phyloP scores from a whole-genome alignment of 73 alveolate genomes.

The Blepharisma stoltei region DNA sequence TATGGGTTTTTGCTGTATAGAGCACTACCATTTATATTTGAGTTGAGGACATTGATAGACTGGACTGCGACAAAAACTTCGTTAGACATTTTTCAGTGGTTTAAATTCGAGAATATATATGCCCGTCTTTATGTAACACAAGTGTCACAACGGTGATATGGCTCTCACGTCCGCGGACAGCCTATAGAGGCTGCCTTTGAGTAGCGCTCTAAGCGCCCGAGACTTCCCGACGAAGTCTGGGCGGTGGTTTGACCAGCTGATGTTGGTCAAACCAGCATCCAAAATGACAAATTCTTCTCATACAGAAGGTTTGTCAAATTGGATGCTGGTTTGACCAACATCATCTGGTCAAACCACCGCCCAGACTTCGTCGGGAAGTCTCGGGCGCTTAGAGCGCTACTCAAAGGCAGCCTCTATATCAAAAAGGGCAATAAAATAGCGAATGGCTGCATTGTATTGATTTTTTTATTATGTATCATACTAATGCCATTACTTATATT shows the following conservation, averaged over 20 bases:
- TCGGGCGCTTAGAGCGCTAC: too few species aligned
- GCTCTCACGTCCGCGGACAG: constrained; percentile 5
- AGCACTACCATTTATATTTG: constrained; percentile 79
- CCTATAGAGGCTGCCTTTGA: too few species aligned
- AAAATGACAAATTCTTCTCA: too few species aligned
- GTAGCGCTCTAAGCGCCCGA: too few species aligned
- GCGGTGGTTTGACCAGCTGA: too few species aligned
- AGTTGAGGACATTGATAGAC: constrained; percentile 78
- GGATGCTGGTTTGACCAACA: too few species aligned
- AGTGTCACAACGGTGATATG: constrained; percentile 28
- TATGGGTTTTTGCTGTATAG: constrained; percentile 51
- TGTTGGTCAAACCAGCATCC: too few species aligned
- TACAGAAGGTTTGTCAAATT: too few species aligned
- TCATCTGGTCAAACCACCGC: too few species aligned
- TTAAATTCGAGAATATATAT: constrained; percentile 76
- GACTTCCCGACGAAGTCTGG: too few species aligned
- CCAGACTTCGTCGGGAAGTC: too few species aligned
- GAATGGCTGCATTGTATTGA: constrained; percentile 45
- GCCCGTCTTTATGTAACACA: constrained; percentile 47
- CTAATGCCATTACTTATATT: constrained; percentile 49
- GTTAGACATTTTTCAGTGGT: constrained; percentile 85
- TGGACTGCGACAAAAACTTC: constrained; percentile 84
- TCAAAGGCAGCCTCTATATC: too few species aligned
- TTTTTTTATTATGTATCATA: constrained; percentile 35
- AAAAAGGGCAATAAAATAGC: constrained; percentile 34